These are phyloP conservation scores for Didymella arachidicola DNA, from an alignment of 2,329 filamentous ascomycete species.

Conservation along the genomic window DNA sequence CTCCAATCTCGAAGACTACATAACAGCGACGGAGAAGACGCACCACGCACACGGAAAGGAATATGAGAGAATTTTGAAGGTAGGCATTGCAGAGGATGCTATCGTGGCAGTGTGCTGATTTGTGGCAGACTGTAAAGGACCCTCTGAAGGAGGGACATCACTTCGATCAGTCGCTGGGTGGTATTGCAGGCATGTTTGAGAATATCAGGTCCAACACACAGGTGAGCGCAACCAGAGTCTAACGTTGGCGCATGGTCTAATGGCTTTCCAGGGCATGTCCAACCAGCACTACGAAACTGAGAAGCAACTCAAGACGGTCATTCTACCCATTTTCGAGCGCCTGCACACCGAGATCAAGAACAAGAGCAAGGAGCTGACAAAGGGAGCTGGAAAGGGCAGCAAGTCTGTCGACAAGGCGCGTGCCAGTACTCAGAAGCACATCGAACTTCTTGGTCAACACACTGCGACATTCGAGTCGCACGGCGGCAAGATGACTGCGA, in stretches of 20 bases:
- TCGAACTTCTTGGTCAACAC: slow-evolving; percentile 89
- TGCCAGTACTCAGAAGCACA: slow-evolving; percentile 88
- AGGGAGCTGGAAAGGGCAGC: slow-evolving; percentile 80
- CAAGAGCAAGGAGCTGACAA: slow-evolving; percentile 87
- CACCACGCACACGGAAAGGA: slow-evolving; percentile 88
- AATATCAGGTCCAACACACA: slow-evolving; percentile 92
- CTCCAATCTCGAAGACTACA: slow-evolving; percentile 89
- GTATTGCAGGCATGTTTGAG: slow-evolving; percentile 89
- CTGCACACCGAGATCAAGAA: slow-evolving; percentile 96
- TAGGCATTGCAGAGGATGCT: slow-evolving; percentile 34
- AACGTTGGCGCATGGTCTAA: slow-evolving; percentile 5
- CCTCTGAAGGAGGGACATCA: slow-evolving; percentile 90
- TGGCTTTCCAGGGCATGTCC: slow-evolving; percentile 71
- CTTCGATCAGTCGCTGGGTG: slow-evolving; percentile 89
- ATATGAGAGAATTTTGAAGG: slow-evolving; percentile 93
- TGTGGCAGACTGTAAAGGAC: slow-evolving; percentile 77
- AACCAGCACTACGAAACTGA: slow-evolving; percentile 92
- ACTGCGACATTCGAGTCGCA: slow-evolving; percentile 80
- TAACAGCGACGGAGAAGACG: slow-evolving; percentile 83
- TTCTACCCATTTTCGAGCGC: slow-evolving; percentile 87
- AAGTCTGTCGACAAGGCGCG: slow-evolving; percentile 94
- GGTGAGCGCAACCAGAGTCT: slow-evolving; percentile 50
- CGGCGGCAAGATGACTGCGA: slow-evolving; percentile 72
- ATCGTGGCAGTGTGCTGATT: slow-evolving; percentile 12
- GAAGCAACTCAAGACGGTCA: slow-evolving; percentile 84